Base-by-base conservation (phyloP, 31 red algal species). In the Asparagopsis taxiformis region DNA sequence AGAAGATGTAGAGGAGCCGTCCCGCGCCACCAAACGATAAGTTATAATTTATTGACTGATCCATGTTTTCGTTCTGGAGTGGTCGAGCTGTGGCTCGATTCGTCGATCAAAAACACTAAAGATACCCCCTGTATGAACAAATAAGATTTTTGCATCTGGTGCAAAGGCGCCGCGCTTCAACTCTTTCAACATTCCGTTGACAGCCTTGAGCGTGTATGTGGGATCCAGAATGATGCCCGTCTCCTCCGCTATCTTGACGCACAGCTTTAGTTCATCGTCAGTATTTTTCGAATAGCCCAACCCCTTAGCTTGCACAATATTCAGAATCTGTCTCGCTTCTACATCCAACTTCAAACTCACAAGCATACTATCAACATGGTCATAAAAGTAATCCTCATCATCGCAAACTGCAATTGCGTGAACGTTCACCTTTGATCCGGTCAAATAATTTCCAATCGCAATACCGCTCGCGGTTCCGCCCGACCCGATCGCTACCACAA, bases 401-500 rank as follows among this genome's bases (percentile, higher is more conserved):
- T 93, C 79, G 28, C 81, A 75, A 13, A 93, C 90, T n/a, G 71
- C 60, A 15, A 86, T 52, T 8, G 80, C 90, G 50, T 74, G 64
- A 1, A 93, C 60, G 3, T 41, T 62, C 13, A 93, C 35, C 20
- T 60, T 39, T 23, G 23, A 28, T 23, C 80, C 89, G 8, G 43
- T 60, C 1, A 75, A 54, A 63, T 68, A 68, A 62, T 75, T 73
- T 3, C 62, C 90, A 0, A 86, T 79, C 1, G 90, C 90, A 36
- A 93, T 64, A 4, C 90, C 90, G 34, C 65, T 73, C 22, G 90
- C 80, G 16, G 90, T 93, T 25, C 90, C 90, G 17, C 80, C 90
- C 0, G 71, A 79, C 6, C 80, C 80, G 15, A 75, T 43, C 9
- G 90, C 56, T 2, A 86, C 65, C 23, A 80, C 80, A 22, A 93